phyloP scores from a whole-genome alignment of 768 basidiomycete species.

The Candolleomyces eurysporus region DNA sequence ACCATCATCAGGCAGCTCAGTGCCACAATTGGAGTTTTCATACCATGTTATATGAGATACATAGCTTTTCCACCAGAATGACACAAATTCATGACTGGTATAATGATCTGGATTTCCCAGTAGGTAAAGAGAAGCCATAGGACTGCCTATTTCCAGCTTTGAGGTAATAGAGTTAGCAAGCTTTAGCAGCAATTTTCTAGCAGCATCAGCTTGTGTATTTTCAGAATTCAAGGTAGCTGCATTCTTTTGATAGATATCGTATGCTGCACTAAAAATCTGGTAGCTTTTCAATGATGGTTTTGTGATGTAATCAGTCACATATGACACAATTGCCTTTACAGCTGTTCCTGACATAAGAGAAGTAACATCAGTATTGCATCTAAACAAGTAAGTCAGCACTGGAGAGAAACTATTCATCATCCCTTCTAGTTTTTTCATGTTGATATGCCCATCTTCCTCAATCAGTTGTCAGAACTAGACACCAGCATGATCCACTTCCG shows the following conservation, averaged over 20 bases:
- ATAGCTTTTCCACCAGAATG: conserved; percentile 32
- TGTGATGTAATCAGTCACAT: conserved; percentile 43
- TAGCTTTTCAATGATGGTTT: conserved; percentile 38
- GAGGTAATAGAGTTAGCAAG: conserved; percentile 35
- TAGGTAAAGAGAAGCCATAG: conserved; percentile 34
- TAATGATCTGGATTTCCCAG: conserved; percentile 37
- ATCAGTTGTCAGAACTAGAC: too few species aligned
- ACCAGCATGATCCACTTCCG: conserved; percentile 9
- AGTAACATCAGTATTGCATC: conserved; percentile 39
- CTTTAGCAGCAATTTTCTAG: conserved; percentile 29
- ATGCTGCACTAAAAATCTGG: conserved; percentile 31
- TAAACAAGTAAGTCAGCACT: conserved; percentile 28
- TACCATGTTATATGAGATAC: conserved; percentile 17
- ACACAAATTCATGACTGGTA: conserved; percentile 30
- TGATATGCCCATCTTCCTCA: conserved; percentile 26
- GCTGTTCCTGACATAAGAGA: conserved; percentile 37
- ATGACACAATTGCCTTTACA: conserved; percentile 35
- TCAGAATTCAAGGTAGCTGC: conserved; percentile 17
- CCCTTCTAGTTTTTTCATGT: conserved; percentile 31
- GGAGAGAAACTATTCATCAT: conserved; percentile 35
- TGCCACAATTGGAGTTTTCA: too few species aligned
- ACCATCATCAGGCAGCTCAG: conserved; percentile 2
- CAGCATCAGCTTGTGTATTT: conserved; percentile 15
- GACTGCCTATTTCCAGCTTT: conserved; percentile 35
- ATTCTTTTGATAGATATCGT: conserved; percentile 22